phyloP scores from a whole-genome alignment of 2,329 filamentous ascomycete genomes.

The Ascocoryne sarcoides region DNA sequence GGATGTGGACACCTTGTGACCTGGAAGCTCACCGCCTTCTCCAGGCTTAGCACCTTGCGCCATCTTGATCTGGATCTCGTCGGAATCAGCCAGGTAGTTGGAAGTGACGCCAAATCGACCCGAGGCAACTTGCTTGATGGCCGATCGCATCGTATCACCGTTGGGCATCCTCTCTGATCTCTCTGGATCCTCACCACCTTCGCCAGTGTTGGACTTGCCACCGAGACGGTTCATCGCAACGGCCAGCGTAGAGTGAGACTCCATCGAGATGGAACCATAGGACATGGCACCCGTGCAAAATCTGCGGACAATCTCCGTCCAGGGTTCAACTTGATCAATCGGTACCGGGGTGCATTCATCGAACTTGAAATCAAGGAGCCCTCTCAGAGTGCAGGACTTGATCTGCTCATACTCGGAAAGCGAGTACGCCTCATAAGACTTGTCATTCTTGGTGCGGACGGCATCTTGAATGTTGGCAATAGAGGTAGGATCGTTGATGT shows the following conservation, averaged over 20 bases:
- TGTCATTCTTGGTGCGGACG: constrained; percentile 94
- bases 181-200: constrained; percentile 93
- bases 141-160: constrained; percentile 92
- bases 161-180: constrained; percentile 79
- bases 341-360: constrained; percentile 77
- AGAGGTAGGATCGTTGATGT: constrained; percentile 88
- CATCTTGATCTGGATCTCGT: constrained; percentile 99
- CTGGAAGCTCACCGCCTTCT: constrained; percentile 93
- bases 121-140: constrained; percentile 95
- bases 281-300: constrained; percentile 99
- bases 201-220: constrained; percentile 95
- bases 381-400: constrained; percentile 90
- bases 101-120: constrained; percentile 95
- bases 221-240: constrained; percentile 95
- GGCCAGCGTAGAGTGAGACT: constrained; percentile 90
- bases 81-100: constrained; percentile 87
- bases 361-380: constrained; percentile 92
- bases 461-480: constrained; percentile 98
- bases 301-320: constrained; percentile 93
- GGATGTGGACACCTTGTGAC: constrained; percentile 90
- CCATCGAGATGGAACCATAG: constrained; percentile 97
- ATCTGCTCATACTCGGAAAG: constrained; percentile 90
- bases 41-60: constrained; percentile 96
- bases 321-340: constrained; percentile 94
- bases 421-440: constrained; percentile 96